Evolutionary conservation across 345 rosid genomes (phyloP), one percentile per base, ranked within the genome.

Genomic region (Bretschneidera sinensis): DNA sequence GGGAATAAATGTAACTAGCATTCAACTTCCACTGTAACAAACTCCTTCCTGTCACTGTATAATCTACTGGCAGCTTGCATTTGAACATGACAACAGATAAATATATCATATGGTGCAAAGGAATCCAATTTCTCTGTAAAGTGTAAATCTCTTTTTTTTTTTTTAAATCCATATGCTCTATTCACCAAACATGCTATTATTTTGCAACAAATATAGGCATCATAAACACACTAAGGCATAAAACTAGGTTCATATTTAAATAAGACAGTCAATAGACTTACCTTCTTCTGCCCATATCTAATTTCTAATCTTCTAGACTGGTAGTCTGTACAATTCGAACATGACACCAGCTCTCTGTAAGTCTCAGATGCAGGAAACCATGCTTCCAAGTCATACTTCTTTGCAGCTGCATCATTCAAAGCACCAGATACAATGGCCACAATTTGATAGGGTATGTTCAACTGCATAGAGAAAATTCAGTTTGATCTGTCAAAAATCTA

Each of bases 341-440:
- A 88, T 3, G 96, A 91, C 60, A 91, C 98, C 15, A 91, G 77
- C 83, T 91, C 98, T 69, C 95, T 86, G 72, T 77, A 86, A n/a
- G 97, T 78, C 68, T 76, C 80, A 0, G 99, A 94, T 60, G 96
- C 83, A 11, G 98, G 98, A 73, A 87, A 92, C 98, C 98, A 89
- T 21, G 78, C 98, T 76, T 92, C 99, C 71, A 94, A 71, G 65
- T 94, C 99, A 47, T 84, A 90, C 77, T 94, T 94, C 73, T 94
- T 90, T 7, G 99, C 99, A 43, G 99, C 99, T 20, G 97, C 92
- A 63, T 86, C 95, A 67, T 91, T 91, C 71, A 91, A 55, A 24
- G 95, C 96, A 57, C 98, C 98, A 47, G 99, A 90, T 31, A 94
- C 99, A 1, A 94, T 94, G 9, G 94, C 62, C 59, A 94, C 96